These are phyloP conservation scores for Spathaspora hagerdaliae DNA, from an alignment of 805 yeast genomes.

Conservation along the genomic window DNA sequence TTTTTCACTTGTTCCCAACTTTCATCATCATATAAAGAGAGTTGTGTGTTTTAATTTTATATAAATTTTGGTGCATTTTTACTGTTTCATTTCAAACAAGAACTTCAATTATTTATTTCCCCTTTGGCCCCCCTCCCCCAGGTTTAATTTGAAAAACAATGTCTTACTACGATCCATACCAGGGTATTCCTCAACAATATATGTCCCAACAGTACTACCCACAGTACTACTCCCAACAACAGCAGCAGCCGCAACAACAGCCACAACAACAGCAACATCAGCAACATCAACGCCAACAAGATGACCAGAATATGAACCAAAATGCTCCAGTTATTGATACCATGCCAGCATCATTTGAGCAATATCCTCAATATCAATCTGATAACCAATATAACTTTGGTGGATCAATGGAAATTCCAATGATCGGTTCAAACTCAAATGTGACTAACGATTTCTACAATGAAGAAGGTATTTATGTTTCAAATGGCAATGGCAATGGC, in stretches of 20 bases:
- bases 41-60: no score
- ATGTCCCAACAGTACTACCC: conserved; percentile 32
- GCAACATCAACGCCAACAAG: conserved; percentile 8
- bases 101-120: conserved; percentile 1
- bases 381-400: conserved; percentile 13
- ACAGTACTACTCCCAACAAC: conserved; percentile 21
- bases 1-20: neutral
- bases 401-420: neutral
- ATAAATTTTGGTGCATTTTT: neutral
- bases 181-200: conserved; percentile 35
- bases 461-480: conserved; percentile 15
- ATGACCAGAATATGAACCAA: conserved; percentile 2
- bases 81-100: conserved; percentile 2
- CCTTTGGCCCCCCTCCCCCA: neutral
- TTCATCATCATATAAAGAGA: neutral
- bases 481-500: neutral
- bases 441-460: conserved; percentile 19
- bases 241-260: conserved; percentile 8
- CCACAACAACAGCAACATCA: conserved; percentile 5
- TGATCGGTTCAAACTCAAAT: neutral
- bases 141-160: conserved; percentile 12
- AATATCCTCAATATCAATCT: conserved; percentile 8
- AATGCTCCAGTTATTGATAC: conserved; percentile 12
- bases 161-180: conserved; percentile 42
- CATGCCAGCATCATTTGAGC: conserved; percentile 14